phyloP scores from a whole-genome alignment of 1,284 basidiomycete species.

The Moniliophthora roreri region DNA sequence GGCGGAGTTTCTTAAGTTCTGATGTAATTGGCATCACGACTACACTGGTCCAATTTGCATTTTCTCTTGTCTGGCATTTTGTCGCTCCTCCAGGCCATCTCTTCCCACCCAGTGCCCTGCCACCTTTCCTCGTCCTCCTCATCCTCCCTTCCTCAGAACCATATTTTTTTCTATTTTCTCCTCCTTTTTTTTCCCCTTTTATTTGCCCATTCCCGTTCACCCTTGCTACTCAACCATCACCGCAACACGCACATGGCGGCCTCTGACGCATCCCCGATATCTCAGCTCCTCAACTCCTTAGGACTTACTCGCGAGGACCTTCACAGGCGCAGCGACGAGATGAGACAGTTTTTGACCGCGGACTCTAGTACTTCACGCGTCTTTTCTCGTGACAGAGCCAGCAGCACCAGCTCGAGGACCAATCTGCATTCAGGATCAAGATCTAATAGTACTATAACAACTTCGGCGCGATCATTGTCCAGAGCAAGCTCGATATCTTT shows the following conservation, averaged over 20 bases:
- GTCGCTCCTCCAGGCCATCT: too few species aligned
- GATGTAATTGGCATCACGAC: slow-evolving; percentile 7
- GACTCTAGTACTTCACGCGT: slow-evolving; percentile 45
- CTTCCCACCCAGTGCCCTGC: slow-evolving; percentile 2
- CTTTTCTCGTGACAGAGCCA: slow-evolving; percentile 34
- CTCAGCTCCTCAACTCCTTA: slow-evolving; percentile 60
- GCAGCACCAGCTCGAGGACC: slow-evolving; percentile 33
- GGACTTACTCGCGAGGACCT: slow-evolving; percentile 74
- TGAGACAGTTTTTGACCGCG: slow-evolving; percentile 69
- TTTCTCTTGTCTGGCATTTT: neutral
- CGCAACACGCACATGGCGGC: slow-evolving; percentile 19
- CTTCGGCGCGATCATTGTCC: slow-evolving; percentile 40
- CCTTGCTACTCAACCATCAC: neutral
- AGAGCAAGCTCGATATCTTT: slow-evolving; percentile 52
- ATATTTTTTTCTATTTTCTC: neutral
- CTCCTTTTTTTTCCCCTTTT: slow-evolving; percentile 1
- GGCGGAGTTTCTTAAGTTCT: neutral
- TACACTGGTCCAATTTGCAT: slow-evolving; percentile 11
- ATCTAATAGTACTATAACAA: slow-evolving; percentile 32
- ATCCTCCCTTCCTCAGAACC: too few species aligned
- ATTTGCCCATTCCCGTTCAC: neutral
- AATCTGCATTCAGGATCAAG: slow-evolving; percentile 36
- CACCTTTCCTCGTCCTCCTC: neutral
- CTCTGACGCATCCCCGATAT: slow-evolving; percentile 53
- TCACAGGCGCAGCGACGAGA: slow-evolving; percentile 62